Conservation (phyloP, 176 grass and related monocot genomes). For the sorghum (Sorghum bicolor) region DNA sequence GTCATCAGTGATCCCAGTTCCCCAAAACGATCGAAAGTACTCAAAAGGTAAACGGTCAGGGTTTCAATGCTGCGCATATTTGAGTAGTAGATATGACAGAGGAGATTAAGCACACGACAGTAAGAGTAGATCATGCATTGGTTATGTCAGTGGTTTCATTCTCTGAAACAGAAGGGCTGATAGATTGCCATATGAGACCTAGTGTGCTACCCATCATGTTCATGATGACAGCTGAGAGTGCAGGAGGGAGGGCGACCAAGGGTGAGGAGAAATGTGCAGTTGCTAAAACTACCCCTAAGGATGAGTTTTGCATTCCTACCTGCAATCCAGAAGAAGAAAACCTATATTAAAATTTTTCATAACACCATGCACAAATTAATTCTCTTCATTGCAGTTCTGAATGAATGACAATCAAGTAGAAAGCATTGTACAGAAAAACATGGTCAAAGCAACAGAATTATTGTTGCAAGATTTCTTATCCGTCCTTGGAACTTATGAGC, state of each 20-base stretch:
- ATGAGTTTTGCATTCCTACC: constrained; percentile 90
- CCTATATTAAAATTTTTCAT: constrained; percentile 10
- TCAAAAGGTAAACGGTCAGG: not conserved
- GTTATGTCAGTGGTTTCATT: not conserved
- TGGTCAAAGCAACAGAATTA: not conserved
- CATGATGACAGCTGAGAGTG: constrained; percentile 80
- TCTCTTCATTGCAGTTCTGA: constrained; percentile 4
- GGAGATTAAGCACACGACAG: constrained; percentile 2
- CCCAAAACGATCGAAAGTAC: not conserved
- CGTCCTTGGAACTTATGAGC: not conserved
- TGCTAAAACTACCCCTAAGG: constrained; percentile 74
- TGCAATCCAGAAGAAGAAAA: constrained; percentile 36
- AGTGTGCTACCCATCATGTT: constrained; percentile 84
- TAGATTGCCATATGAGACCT: constrained; percentile 57
- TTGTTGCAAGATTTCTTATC: not conserved
- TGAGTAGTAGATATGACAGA: not conserved
- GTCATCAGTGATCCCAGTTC: not conserved
- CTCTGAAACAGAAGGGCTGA: constrained; percentile 31
- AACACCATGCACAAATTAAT: not conserved
- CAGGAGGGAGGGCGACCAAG: constrained; percentile 65
- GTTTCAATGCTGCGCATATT: not conserved
- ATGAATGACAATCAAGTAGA: not conserved
- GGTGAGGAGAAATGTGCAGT: constrained; percentile 70
- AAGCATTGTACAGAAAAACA: not conserved
- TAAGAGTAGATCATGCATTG: constrained; percentile 8